Evolutionary conservation across 2,329 filamentous ascomycete species (phyloP).

Genomic region (Macrophomina phaseolina): DNA sequence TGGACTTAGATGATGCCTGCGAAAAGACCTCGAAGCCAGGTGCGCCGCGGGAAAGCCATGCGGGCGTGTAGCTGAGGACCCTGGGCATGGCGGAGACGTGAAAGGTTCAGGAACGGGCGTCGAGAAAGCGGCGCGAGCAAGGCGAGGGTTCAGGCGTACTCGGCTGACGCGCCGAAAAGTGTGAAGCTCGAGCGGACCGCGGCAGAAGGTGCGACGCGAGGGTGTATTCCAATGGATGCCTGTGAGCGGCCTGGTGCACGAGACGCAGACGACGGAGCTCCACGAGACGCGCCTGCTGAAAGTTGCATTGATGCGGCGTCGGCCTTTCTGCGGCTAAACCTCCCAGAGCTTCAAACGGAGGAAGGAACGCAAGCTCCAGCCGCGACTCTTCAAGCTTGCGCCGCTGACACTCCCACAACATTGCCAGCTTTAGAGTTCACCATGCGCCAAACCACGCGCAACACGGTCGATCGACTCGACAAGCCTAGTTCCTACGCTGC

Average conservation of each 20-base stretch:
- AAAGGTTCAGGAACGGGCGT: background rate
- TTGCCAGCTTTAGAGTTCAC: background rate
- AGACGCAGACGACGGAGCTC: slow-evolving; percentile 6
- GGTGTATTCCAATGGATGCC: slow-evolving; percentile 9
- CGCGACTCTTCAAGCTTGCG: slow-evolving; percentile 9
- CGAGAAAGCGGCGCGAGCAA: slow-evolving; percentile 1
- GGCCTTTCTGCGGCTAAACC: slow-evolving; percentile 9
- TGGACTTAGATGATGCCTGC: slow-evolving; percentile 52
- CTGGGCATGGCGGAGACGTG: slow-evolving; percentile 70
- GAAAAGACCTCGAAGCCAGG: slow-evolving; percentile 80
- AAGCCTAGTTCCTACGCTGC: slow-evolving; percentile 93
- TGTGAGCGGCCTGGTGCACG: background rate
- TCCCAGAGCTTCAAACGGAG: slow-evolving; percentile 15
- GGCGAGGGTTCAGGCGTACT: background rate
- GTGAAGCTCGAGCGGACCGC: slow-evolving; percentile 1
- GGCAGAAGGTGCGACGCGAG: background rate
- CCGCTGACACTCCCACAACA: slow-evolving; percentile 9
- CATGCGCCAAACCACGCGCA: slow-evolving; percentile 59
- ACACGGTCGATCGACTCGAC: slow-evolving; percentile 90
- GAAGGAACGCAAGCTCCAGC: slow-evolving; percentile 13
- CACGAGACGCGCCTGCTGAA: slow-evolving; percentile 18
- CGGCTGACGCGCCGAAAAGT: background rate
- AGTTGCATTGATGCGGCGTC: slow-evolving; percentile 14
- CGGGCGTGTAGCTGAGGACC: slow-evolving; percentile 82
- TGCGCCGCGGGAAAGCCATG: slow-evolving; percentile 81